These are phyloP conservation scores for Backusella australiensis DNA, from an alignment of 192 early-diverging fungal species.

Conservation along the genomic window DNA sequence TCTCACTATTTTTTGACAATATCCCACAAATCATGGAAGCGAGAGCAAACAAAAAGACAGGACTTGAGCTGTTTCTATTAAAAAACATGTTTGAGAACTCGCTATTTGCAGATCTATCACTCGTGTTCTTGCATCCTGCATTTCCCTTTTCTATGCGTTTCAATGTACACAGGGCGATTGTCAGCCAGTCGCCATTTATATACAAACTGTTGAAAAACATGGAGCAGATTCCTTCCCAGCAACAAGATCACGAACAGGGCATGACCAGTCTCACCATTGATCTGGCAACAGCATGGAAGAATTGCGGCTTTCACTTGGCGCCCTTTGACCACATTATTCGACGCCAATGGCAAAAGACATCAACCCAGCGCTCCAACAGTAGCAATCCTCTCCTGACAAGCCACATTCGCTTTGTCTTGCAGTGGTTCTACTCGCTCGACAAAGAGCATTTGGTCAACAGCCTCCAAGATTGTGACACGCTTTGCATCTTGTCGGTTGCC, in stretches of 20 bases:
- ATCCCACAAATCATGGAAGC: background rate
- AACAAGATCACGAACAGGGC: background rate
- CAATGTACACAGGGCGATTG: constrained; percentile 28
- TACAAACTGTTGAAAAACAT: constrained; percentile 18
- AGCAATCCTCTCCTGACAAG: constrained; percentile 18
- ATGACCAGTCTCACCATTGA: constrained; percentile 20
- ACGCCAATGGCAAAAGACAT: constrained; percentile 22
- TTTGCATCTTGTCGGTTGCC: constrained; percentile 23
- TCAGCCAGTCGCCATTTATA: constrained; percentile 29
- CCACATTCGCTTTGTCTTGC: constrained; percentile 29
- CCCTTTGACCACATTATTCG: constrained; percentile 26
- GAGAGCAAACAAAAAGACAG: background rate
- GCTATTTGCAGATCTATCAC: constrained; percentile 27
- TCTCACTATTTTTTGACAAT: background rate
- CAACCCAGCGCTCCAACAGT: background rate
- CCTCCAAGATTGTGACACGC: constrained; percentile 18
- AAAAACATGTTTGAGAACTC: constrained; percentile 31
- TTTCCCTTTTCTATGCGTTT: constrained; percentile 32
- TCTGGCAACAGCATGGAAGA: constrained; percentile 16
- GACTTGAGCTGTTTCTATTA: constrained; percentile 16
- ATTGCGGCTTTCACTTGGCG: constrained; percentile 25
- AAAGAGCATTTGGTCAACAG: constrained; percentile 1
- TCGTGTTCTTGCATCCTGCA: constrained; percentile 25
- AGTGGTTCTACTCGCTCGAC: constrained; percentile 26
- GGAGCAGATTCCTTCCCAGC: background rate